phyloP scores from a whole-genome alignment of 1,284 basidiomycete species.

The Apiotrichum porosum region DNA sequence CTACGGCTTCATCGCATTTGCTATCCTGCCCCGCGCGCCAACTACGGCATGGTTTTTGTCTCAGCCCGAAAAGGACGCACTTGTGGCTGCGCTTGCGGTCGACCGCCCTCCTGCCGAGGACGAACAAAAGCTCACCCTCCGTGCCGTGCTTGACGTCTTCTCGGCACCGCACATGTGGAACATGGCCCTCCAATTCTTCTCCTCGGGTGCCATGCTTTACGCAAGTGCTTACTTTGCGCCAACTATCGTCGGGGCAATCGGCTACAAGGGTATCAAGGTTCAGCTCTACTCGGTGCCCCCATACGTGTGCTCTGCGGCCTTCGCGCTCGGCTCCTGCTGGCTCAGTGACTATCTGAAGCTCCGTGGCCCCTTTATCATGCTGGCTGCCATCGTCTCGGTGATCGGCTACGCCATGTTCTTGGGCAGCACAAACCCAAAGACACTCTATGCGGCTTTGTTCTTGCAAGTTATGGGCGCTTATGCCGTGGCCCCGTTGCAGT shows the following conservation, averaged over 20 bases:
- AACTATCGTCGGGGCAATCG: constrained; percentile 53
- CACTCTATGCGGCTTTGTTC: constrained; percentile 40
- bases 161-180: constrained; percentile 26
- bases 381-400: constrained; percentile 24
- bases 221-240: constrained; percentile 51
- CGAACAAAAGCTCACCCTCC: constrained; percentile 52
- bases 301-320: constrained; percentile 54
- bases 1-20: constrained; percentile 51
- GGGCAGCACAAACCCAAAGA: constrained; percentile 23
- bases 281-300: constrained; percentile 55
- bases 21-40: constrained; percentile 50
- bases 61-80: constrained; percentile 49
- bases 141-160: constrained; percentile 48
- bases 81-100: constrained; percentile 32
- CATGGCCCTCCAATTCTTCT: constrained; percentile 26
- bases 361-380: constrained; percentile 48
- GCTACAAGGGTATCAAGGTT: constrained; percentile 44
- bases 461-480: constrained; percentile 43
- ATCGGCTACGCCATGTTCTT: constrained; percentile 41
- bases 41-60: constrained; percentile 50
- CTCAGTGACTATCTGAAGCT: constrained; percentile 56
- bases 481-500: constrained; percentile 29
- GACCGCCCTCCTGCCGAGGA: constrained; percentile 24
- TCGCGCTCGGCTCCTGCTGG: constrained; percentile 53
- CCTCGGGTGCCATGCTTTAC: constrained; percentile 44